Percentiles rank a stretch among this genome's conserved stretches.
phyloP scores from a whole-genome alignment of 805 yeast species.

The Barnettozyma vustinii region DNA sequence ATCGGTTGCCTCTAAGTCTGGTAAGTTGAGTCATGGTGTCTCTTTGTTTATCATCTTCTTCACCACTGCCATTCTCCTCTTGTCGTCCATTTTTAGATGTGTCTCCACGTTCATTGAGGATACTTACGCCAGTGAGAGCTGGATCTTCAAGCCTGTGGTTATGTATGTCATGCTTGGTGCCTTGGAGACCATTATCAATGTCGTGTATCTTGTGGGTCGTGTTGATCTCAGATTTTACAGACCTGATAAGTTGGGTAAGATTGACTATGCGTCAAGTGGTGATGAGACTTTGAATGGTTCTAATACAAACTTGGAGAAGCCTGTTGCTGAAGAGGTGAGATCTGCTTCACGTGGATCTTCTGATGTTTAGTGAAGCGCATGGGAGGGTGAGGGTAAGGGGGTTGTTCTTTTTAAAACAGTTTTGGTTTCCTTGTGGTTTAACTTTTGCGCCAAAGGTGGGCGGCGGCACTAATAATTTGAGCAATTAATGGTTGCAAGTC shows the following conservation, averaged over 20 bases:
- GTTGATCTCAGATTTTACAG: slow-evolving; percentile 75
- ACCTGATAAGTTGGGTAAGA: slow-evolving; percentile 50
- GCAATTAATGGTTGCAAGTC: no score
- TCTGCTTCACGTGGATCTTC: background rate
- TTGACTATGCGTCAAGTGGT: background rate
- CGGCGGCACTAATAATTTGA: no score
- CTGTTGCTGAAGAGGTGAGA: background rate
- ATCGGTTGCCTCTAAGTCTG: slow-evolving; percentile 27
- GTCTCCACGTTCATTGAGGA: slow-evolving; percentile 37
- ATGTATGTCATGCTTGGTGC: slow-evolving; percentile 69
- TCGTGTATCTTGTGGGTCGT: slow-evolving; percentile 55
- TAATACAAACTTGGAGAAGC: slow-evolving; percentile 4
- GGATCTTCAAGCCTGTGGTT: slow-evolving; percentile 49
- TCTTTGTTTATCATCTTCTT: slow-evolving; percentile 40
- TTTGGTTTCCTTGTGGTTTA: background rate
- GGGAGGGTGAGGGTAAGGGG: no score
- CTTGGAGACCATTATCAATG: slow-evolving; percentile 52
- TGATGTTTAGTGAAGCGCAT: background rate
- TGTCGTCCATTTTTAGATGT: slow-evolving; percentile 47
- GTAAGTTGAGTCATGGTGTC: slow-evolving; percentile 41
- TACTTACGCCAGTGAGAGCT: slow-evolving; percentile 28
- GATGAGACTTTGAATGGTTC: slow-evolving; percentile 12
- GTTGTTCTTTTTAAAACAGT: no score
- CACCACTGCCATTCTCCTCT: slow-evolving; percentile 44
- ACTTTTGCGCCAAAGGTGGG: no score